phyloP scores from a whole-genome alignment of 306 rosid genomes.

The Sicyos edulis region DNA sequence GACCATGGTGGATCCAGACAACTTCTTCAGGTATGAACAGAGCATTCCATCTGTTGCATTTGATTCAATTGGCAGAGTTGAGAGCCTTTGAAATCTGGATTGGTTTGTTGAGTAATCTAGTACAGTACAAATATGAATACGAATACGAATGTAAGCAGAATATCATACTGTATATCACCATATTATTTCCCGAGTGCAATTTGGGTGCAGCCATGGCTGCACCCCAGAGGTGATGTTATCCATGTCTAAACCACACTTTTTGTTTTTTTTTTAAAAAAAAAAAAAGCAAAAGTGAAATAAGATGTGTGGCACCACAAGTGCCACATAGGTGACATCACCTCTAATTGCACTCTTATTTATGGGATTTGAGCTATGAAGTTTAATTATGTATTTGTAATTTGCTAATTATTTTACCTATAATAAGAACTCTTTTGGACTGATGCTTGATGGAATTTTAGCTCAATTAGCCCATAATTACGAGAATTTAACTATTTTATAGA shows the following conservation, averaged over 20 bases:
- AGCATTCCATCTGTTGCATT: conserved; percentile 50
- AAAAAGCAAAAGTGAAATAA: no score
- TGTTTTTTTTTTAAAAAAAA: no score
- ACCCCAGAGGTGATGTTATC: no score
- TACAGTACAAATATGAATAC: neutral
- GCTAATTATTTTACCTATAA: neutral
- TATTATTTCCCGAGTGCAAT: neutral
- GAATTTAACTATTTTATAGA: no score
- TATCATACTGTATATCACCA: neutral
- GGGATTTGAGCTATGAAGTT: neutral
- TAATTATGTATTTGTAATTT: neutral
- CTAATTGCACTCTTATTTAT: no score
- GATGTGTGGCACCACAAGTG: no score
- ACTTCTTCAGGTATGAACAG: conserved; percentile 62
- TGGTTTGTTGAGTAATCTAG: neutral
- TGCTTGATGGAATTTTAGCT: no score
- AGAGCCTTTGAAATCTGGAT: neutral
- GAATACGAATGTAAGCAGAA: neutral
- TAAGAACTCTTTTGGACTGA: no score
- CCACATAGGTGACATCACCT: no score
- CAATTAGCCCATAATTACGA: no score
- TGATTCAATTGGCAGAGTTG: conserved; percentile 26
- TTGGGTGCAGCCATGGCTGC: no score
- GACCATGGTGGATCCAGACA: conserved; percentile 49
- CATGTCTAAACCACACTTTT: no score